Evolutionary conservation across 768 basidiomycete genomes (phyloP), one percentile per base, ranked within the genome.

Genomic region (Kwoniella shandongensis): DNA sequence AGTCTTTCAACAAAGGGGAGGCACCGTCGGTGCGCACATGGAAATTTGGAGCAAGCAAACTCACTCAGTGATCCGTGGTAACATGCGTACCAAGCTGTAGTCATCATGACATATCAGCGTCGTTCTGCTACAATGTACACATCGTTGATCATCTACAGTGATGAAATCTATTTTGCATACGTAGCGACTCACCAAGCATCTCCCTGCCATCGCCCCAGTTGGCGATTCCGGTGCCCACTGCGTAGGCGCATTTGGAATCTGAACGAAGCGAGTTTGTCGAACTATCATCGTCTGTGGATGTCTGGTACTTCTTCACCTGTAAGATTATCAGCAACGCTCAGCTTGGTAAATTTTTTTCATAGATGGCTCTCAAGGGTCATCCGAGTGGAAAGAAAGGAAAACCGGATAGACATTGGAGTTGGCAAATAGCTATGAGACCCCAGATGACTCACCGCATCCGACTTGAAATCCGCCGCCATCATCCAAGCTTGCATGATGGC

Each of bases 211-310:
- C 38, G 12, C 54, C 60, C 67, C 67, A 69, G 32, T 61, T 63
- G 15, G 70, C 65, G 10, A 69, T 61, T 3, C 67, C 70, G 6
- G 60, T 61, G 0, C 70, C 70, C 10, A 52, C 44, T 11, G 57
- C 38, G 44, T 69, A 72, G 8, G 61, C 63, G 47, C 70, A 72
- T 18, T 51, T 48, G 10, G 48, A 30, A 23, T 65, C 59, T 12
- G 30, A 26, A 7, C 44, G 30, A 11, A 50, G 39, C 27, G 45
- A n/a, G 5, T 47, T 45, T 4, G 42, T 30, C 8, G 54, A 45
- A 26, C 39, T 38, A 8, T 36, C 32, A 13, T 32, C 32, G 13
- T 32, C 32, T 6, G 13, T 32, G 7, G 32, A 32, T 13, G 6
- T 6, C 13, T 32, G 32, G 32, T 6, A 32, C 13, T 32, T 6